These are phyloP conservation scores for Aphanomyces cochlioides DNA, from an alignment of 352 stramenopile genomes.

Conservation along the genomic window DNA sequence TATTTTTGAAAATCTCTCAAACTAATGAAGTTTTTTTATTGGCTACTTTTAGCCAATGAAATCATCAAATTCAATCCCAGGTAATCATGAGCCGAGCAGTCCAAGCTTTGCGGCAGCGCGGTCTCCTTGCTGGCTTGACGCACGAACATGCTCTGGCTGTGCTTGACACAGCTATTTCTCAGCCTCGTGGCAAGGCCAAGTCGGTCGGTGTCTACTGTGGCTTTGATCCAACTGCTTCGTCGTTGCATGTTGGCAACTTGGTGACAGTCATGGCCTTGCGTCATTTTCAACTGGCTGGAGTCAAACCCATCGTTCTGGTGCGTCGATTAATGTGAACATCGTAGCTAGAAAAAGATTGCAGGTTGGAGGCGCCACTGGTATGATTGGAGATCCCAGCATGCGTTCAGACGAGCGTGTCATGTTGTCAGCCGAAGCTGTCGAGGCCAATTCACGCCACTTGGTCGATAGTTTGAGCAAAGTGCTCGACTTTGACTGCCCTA, in stretches of 20 bases:
- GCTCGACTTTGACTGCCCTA: constrained; percentile 88
- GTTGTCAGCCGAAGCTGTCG: constrained; percentile 91
- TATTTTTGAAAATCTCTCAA: no score
- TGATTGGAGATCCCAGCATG: constrained; percentile 98
- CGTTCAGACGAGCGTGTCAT: constrained; percentile 96
- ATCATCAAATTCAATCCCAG: constrained; percentile 1
- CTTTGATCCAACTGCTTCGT: constrained; percentile 90
- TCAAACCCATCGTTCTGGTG: constrained; percentile 88
- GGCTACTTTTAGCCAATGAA: constrained; percentile 1
- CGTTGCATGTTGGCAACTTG: constrained; percentile 88
- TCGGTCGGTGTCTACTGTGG: constrained; percentile 76
- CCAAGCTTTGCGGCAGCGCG: constrained; percentile 51
- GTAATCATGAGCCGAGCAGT: constrained; percentile 67
- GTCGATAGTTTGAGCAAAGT: constrained; percentile 91
- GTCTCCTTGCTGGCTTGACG: constrained; percentile 72
- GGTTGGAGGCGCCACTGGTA: constrained; percentile 81
- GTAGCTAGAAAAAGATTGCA: constrained; percentile 6
- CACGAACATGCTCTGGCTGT: constrained; percentile 52
- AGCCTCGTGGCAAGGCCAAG: constrained; percentile 6
- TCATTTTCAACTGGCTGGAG: constrained; percentile 80
- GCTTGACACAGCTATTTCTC: constrained; percentile 50
- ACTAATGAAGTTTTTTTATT: neutral
- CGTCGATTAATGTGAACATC: neutral
- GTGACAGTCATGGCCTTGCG: constrained; percentile 81
- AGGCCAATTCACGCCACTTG: constrained; percentile 88